Evolutionary conservation across 2,329 filamentous ascomycete species (phyloP), one percentile per base, ranked within the genome.

Genomic region (Penicillium capsulatum): DNA sequence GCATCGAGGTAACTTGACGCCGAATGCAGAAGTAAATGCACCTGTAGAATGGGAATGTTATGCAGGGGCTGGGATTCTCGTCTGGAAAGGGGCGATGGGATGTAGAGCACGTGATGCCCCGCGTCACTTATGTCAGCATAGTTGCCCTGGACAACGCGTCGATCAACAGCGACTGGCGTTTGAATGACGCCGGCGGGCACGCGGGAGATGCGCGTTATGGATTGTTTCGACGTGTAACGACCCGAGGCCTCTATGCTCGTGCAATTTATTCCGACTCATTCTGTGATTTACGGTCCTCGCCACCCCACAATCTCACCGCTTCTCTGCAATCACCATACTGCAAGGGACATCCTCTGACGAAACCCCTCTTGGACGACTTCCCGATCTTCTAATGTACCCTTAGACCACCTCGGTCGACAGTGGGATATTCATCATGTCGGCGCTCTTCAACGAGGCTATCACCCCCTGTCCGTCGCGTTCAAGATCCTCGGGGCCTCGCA

Each of bases 381-480:
- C 17, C 14, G 17, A 27, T 31, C 17, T 34, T 39, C 34, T 36
- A 17, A 48, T 50, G 47, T 14, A 7, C 17, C 29, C 9, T 31
- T 43, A 39, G 32, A 20, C 9, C 15, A 10, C n/a, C 20, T n/a
- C 27, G 30, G 31, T 32, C 13, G 17, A 36, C 16, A 24, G 2
- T 20, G 14, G 14, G 16, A 14, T n/a, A 9, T 15, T 34, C n/a
- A 24, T 24, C 29, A 62, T 59, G 61, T 56, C 57, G 24, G 45
- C 42, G 11, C 22, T 54, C 16, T 31, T 61, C 14, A 30, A 49
- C 6, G 55, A 62, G 44, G 42, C 51, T 22, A 49, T 47, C 11
- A 67, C 65, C 5, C 65, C 64, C 1, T 65, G 64, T 36, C 63
- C 61, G 2, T 47, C 53, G 26, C 54, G 51, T 31, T 47, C 50